Evolutionary conservation across 352 stramenopile genomes (phyloP).

Genomic region (Elongisporangium prolatum): DNA sequence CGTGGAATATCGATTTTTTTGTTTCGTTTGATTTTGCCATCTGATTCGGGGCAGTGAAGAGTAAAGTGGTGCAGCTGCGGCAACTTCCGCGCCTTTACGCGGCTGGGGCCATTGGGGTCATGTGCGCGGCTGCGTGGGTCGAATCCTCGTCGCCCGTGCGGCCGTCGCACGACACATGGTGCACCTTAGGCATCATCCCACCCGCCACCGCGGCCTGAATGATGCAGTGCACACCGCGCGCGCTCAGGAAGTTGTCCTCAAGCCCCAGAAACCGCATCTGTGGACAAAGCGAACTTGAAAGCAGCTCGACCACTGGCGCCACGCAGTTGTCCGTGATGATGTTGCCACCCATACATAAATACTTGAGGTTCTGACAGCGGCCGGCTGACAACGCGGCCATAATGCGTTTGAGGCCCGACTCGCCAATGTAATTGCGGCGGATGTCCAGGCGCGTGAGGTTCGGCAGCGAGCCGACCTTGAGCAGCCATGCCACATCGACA

Average conservation of each 20-base stretch:
- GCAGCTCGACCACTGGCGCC: conserved; percentile 52
- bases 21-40: not conserved
- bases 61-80: not conserved
- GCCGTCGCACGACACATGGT: conserved; percentile 64
- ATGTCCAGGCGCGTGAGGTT: conserved; percentile 69
- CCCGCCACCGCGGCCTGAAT: conserved; percentile 68
- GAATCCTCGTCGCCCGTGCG: conserved; percentile 8
- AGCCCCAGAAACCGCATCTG: conserved; percentile 78
- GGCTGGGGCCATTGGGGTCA: not conserved
- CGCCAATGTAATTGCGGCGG: conserved; percentile 78
- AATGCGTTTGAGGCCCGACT: conserved; percentile 68
- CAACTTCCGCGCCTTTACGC: not conserved
- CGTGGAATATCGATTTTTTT: not conserved
- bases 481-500: conserved; percentile 63
- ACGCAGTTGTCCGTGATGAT: conserved; percentile 84
- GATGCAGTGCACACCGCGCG: conserved; percentile 65
- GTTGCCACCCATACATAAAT: conserved; percentile 82
- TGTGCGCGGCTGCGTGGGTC: not conserved
- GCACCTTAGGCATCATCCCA: conserved; percentile 81
- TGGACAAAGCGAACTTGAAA: conserved; percentile 55
- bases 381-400: conserved; percentile 53
- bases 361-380: conserved; percentile 60
- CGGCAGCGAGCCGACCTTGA: conserved; percentile 58
- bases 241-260: conserved; percentile 81
- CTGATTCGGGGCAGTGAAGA: not conserved